These are phyloP conservation scores for Trichosporon sp. DNA, from an alignment of 1,284 basidiomycete species.

Conservation along the genomic window DNA sequence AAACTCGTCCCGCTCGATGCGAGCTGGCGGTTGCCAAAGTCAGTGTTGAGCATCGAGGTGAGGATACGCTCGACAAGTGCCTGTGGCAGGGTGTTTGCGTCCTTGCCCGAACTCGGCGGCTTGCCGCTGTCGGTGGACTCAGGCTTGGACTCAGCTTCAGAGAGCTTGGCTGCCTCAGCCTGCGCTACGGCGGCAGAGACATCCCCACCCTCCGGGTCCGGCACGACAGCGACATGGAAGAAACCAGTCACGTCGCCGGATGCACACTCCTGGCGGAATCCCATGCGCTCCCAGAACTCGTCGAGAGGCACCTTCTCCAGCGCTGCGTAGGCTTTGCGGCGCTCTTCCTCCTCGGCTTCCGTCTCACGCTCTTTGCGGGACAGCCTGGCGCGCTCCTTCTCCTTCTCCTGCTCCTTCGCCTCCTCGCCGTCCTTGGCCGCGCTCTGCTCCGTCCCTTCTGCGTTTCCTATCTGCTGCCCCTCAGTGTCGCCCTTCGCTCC, in stretches of 20 bases:
- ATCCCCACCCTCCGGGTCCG: not conserved
- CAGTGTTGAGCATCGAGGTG: slow-evolving; percentile 64
- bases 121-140: not conserved
- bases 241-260: slow-evolving; percentile 81
- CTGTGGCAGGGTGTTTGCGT: slow-evolving; percentile 50
- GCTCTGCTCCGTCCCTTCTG: too few species aligned
- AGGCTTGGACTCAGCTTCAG: not conserved
- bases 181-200: not conserved
- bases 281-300: slow-evolving; percentile 94
- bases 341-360: slow-evolving; percentile 44
- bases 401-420: not conserved
- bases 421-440: too few species aligned
- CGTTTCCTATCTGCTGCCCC: not conserved
- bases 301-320: slow-evolving; percentile 50
- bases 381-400: not conserved
- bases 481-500: not conserved
- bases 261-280: slow-evolving; percentile 85
- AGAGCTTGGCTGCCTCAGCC: not conserved
- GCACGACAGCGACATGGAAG: slow-evolving; percentile 54
- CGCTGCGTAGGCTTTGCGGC: slow-evolving; percentile 44
- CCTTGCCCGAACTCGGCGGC: not conserved
- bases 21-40: slow-evolving; percentile 65
- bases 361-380: slow-evolving; percentile 38
- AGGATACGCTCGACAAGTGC: slow-evolving; percentile 65
- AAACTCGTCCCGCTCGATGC: slow-evolving; percentile 63